Evolutionary conservation across 176 grass and related monocot genomes (phyloP), one percentile per base, ranked within the genome.

Genomic region (Carex scoparia): DNA sequence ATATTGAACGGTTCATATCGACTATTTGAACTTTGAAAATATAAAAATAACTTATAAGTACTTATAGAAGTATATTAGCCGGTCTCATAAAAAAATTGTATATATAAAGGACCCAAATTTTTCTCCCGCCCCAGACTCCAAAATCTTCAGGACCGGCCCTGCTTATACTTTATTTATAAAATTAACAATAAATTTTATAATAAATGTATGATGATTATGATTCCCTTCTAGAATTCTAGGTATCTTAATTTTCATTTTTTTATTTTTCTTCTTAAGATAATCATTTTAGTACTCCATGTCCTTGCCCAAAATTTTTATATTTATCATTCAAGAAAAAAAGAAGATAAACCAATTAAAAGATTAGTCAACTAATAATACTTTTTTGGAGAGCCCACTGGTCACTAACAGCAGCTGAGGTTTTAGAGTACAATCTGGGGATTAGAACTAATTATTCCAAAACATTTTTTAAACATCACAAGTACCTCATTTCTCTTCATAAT

Each of bases 401-500:
- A 75, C 7, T 75, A 18, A 53, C 8, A 55, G 23, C 10, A 35
- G 44, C 6, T 12, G 11, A 55, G 12, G 19, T 77, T 56, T 32
- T 55, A 54, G 19, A 48, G 49, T 77, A 55, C 31, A 16, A 56
- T 77, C n/a, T 77, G 28, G 49, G 11, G 5, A 10, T 76, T 76
- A 28, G 4, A 4, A 77, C 53, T 53, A 3, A 77, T 55, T 23
- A 77, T 77, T 49, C 73, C 11, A 77, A 56, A 32, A 54, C 30
- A 15, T 37, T 40, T 44, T 48, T 81, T 42, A 42, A 63, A 83
- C 62, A 30, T 83, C 60, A 83, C 37, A 53, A 83, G 67, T 67
- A 68, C 54, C 18, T 35, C 61, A 66, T 11, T 64, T 65, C 62
- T 42, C 49, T 67, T 38, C 68, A 83, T 68, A 83, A 83, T 6